Base-by-base conservation (phyloP, 441 rosid species). In the Rhodomyrtus psidioides region DNA sequence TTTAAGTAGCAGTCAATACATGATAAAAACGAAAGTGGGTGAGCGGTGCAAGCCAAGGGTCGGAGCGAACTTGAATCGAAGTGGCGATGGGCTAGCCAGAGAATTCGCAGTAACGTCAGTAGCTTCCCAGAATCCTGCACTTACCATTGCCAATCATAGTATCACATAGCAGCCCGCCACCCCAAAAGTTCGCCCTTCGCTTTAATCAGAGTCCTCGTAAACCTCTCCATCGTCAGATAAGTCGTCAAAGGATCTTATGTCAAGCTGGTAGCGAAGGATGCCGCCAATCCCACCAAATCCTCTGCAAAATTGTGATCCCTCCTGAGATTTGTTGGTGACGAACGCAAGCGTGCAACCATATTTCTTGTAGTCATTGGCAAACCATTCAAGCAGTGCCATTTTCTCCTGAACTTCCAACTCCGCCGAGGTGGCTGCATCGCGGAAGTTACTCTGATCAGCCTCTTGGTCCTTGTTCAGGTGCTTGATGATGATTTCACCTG, bases 201-300 rank as follows among this genome's bases (percentile, higher is more conserved):
- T 8, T 82, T 16, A 93, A 87, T 93, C 95, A 56, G 93, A 90
- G 89, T 93, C 95, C 58, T 93, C 94, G 16, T 91, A 91, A 53
- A 88, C 89, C 84, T 89, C 94, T 74, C 89, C 92, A 84, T 93
- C 95, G 21, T 91, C 92, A 55, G 95, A 93, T 44, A 93, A 70
- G 83, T 93, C 95, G 84, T 93, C 95, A 23, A 92, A 93, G 34
- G 95, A 90, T 89, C 94, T 91, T 83, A 93, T 92, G 88, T 93
- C 95, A 46, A 93, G 93, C 91, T 93, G 95, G 91, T 93, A 93
- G 82, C 95, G 92, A 14, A 93, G 92, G 84, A 93, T 91, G 19
- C 95, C 95, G 27, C 94, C 95, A 16, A 93, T 93, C 83, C 95
- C 95, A 86, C 95, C 95, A 55, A 93, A 93, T 13, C 95, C 94